Percentiles rank a stretch among this genome's conserved stretches.
Evolutionary conservation across 371 early-diverging fungal species (phyloP).

Genomic region (Apophysomyces trapeziformis): DNA sequence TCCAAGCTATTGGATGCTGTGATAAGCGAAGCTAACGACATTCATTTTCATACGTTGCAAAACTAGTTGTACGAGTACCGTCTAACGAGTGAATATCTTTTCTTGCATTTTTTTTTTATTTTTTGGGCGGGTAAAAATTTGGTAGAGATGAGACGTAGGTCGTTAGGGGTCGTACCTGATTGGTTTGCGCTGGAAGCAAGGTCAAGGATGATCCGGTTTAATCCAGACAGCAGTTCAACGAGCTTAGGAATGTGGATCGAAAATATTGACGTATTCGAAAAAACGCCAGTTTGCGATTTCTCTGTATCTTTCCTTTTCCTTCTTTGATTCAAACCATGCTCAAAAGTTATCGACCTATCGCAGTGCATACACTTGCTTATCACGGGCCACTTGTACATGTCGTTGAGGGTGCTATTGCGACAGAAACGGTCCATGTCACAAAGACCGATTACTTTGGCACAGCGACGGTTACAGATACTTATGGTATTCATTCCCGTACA

Average conservation of each 20-base stretch:
- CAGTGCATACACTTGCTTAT: slow-evolving; percentile 1
- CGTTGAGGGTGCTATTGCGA: background rate
- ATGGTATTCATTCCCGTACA: background rate
- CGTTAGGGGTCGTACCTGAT: no score
- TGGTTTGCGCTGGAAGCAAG: no score
- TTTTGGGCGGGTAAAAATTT: no score
- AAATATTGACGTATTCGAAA: background rate
- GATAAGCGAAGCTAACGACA: no score
- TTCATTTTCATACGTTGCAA: no score
- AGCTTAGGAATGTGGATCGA: slow-evolving; percentile 1
- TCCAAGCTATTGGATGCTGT: no score
- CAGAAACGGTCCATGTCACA: background rate
- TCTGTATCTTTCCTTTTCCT: background rate
- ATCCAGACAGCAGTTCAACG: no score
- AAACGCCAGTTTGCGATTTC: background rate
- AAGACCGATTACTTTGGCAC: slow-evolving; percentile 1
- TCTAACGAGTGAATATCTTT: no score
- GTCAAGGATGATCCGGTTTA: no score
- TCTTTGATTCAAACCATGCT: background rate
- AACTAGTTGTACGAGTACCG: no score
- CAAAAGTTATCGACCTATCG: background rate
- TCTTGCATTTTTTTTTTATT: no score
- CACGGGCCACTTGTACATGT: background rate
- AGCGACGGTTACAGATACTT: background rate
- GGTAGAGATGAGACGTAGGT: no score